A percentile compares a stretch with the other conserved stretches of the same genome.
Conservation (phyloP, 306 rosid genomes). For the Carpinus fangiana region DNA sequence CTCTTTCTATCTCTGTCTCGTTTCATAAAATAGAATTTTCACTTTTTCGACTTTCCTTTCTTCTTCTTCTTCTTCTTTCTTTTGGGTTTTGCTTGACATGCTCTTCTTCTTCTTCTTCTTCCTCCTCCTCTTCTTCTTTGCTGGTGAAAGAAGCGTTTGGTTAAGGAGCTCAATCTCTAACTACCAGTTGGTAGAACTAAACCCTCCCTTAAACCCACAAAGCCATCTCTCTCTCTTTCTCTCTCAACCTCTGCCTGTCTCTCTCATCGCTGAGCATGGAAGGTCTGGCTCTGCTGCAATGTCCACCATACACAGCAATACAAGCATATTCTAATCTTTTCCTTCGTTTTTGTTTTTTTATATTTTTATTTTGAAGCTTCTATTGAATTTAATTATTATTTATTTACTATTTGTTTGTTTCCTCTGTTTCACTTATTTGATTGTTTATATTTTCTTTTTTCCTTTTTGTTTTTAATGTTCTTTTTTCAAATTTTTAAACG, state of each 20-base stretch:
- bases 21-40: slow-evolving; percentile 24
- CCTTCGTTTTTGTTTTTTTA: slow-evolving; percentile 4
- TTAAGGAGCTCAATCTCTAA: slow-evolving; percentile 60
- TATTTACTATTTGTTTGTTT: background rate
- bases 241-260: slow-evolving; percentile 25
- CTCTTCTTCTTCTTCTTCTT: background rate
- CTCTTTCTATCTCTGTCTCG: slow-evolving; percentile 20
- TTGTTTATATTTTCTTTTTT: background rate
- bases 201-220: slow-evolving; percentile 43
- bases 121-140: slow-evolving; percentile 16
- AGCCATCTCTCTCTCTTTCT: slow-evolving; percentile 22
- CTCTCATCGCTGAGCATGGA: slow-evolving; percentile 47
- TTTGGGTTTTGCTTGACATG: slow-evolving; percentile 20
- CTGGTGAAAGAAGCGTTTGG: slow-evolving; percentile 45
- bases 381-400: background rate
- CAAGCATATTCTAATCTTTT: slow-evolving; percentile 29
- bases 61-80: background rate
- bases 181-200: slow-evolving; percentile 76
- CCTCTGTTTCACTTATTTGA: background rate
- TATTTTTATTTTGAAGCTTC: slow-evolving; percentile 10
- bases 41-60: slow-evolving; percentile 21
- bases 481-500: background rate
- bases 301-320: slow-evolving; percentile 42
- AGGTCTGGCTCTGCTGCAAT: slow-evolving; percentile 47
- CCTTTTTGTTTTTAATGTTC: background rate